A percentile compares a stretch with the other conserved stretches of the same genome.
phyloP scores from a whole-genome alignment of 1,284 basidiomycete species.

The Leccinum angustisporum region DNA sequence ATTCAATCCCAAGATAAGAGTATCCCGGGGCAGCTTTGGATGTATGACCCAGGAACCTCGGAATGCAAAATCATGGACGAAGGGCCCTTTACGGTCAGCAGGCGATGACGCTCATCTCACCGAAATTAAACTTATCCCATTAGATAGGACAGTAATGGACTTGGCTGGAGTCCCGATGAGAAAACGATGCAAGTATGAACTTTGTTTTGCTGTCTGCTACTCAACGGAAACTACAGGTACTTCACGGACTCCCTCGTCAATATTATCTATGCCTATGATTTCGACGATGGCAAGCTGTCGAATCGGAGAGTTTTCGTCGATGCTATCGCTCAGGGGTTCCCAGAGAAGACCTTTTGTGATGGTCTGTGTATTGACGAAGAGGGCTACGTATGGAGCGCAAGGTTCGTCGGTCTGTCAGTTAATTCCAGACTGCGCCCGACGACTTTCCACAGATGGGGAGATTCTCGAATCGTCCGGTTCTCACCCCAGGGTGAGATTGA shows the following conservation, averaged over 20 bases:
- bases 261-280: conserved; percentile 67
- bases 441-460: conserved; percentile 52
- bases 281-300: conserved; percentile 51
- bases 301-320: conserved; percentile 60
- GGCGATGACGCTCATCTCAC: not conserved
- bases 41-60: conserved; percentile 51
- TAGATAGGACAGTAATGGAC: conserved; percentile 23
- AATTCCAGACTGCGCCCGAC: conserved; percentile 1
- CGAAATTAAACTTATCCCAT: not conserved
- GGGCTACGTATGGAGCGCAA: conserved; percentile 67
- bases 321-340: conserved; percentile 51
- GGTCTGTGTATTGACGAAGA: conserved; percentile 64
- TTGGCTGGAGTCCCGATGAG: conserved; percentile 26
- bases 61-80: conserved; percentile 54
- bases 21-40: conserved; percentile 58
- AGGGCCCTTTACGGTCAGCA: conserved; percentile 62
- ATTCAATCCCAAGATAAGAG: conserved; percentile 48
- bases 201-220: not conserved
- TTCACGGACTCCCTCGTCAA: conserved; percentile 67
- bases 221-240: conserved; percentile 43
- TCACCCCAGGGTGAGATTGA: conserved; percentile 50
- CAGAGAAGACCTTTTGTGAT: conserved; percentile 53
- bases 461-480: conserved; percentile 58
- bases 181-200: conserved; percentile 24
- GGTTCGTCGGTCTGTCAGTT: conserved; percentile 42